Base-by-base conservation (phyloP, 2,329 filamentous ascomycete species). In the Pseudogymnoascus sp. region DNA sequence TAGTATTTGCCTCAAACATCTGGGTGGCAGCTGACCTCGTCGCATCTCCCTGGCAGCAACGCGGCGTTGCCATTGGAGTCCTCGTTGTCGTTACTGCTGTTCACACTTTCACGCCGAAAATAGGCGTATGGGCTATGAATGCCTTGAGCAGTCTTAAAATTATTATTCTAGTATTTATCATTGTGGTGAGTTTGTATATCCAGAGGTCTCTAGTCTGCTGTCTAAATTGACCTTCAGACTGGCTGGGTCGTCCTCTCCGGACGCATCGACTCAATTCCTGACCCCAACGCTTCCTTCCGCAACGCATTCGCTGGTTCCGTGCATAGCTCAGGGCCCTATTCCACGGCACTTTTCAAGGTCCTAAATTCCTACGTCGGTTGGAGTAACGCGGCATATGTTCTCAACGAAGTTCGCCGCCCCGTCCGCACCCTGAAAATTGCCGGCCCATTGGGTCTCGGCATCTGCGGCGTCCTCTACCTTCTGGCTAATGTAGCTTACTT, bases 1-100 rank as follows among this genome's bases (percentile, higher is more conserved):
- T 88, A 79, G 83, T 88, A 87, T 36, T 83, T 84, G 77, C 79
- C 0, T 75, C 78, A 1, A 78, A 78, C 55, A 81, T 81, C 67
- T 77, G 77, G 25, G 76, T 80, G 41, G 76, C 80, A 12, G 78
- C 80, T 42, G 78, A 78, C 52, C 73, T 79, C 64, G 71, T 73
- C 7, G 74, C 71, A 52, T 79, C 80, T 0, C 71, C 75, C 9
- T 80, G 77, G 77, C 78, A 79, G 60, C 75, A 79, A 62, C 75
- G 79, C 58, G 76, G 74, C 22, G 75, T 82, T 58, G 79, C 79
- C 4, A 69, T 81, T 60, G 73, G 73, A 1, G 77, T 76, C 63
- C 77, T 81, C 19, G 75, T 78, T 0, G 67, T 71, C 9, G 77
- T 79, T 0, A 80, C 79, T 64, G 69, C 77, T n/a, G 72, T 80